Conservation (phyloP, 2,329 filamentous ascomycete species). For the Fusarium sp. region DNA sequence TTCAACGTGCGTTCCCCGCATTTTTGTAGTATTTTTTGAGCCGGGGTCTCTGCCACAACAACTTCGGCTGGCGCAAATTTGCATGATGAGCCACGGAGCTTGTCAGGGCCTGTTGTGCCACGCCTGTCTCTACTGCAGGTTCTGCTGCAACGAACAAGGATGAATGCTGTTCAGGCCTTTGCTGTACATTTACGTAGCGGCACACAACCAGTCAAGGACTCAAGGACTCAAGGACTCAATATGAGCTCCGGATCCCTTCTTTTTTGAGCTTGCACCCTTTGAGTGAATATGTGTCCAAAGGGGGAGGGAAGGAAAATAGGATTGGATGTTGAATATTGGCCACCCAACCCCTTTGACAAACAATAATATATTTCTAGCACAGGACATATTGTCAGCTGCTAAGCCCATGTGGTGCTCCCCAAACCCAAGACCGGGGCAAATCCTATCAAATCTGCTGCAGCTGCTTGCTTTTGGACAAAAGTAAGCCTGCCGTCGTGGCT, state of each 20-base stretch:
- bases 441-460: constrained; percentile 44
- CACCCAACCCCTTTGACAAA: constrained; percentile 30
- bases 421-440: constrained; percentile 5
- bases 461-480: constrained; percentile 42
- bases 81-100: constrained; percentile 19
- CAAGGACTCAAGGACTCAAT: not conserved
- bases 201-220: constrained; percentile 15
- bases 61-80: constrained; percentile 30
- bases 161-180: constrained; percentile 15
- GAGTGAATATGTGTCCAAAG: constrained; percentile 14
- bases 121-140: constrained; percentile 41
- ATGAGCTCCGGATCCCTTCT: constrained; percentile 4
- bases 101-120: constrained; percentile 29
- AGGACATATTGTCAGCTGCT: constrained; percentile 23
- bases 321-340: constrained; percentile 25
- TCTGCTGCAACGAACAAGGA: constrained; percentile 35
- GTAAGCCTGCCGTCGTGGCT: constrained; percentile 35
- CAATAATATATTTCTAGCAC: constrained; percentile 22
- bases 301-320: not conserved
- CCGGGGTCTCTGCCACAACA: constrained; percentile 25
- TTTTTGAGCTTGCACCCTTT: constrained; percentile 12
- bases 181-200: constrained; percentile 23
- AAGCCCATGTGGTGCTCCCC: constrained; percentile 39
- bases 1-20: constrained; percentile 42
- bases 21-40: constrained; percentile 32